Base-by-base conservation (phyloP, 2,329 filamentous ascomycete species). In the Aureobasidium sp. region DNA sequence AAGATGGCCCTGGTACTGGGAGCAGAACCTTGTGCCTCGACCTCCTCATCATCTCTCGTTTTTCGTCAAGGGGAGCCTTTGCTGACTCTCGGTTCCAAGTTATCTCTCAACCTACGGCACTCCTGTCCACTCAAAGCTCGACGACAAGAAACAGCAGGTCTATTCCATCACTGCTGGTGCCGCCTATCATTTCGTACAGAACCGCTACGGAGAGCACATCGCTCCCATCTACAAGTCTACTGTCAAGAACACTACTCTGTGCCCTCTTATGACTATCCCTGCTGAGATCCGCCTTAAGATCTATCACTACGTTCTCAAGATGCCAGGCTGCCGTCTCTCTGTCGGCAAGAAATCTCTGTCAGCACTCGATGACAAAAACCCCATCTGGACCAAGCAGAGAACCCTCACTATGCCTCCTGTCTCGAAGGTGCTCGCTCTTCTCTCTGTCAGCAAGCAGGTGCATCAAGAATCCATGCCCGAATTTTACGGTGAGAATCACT, bases 391-490 rank as follows among this genome's bases (percentile, higher is more conserved):
- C 6, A 4, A 16, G n/a, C 45, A 50, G 14, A 40, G 17, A 17
- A n/a, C 10, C 12, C 25, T 21, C 14, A 25, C 8, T 2, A 40
- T 51, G 35, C 48, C 48, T 6, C 25, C 17, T 3, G 4, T 32
- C 8, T 16, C 14, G 16, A 16, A 21, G 12, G 49, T 56, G 14
- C 39, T 57, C 10, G 48, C 58, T 10, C 19, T 61, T 5, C 55
- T 62, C n/a, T 40, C 41, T 6, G 56, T 58, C 17, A 59, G 54
- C 54, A 61, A 60, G 51, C 57, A 61, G 25, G 56, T 61, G 14
- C 51, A 53, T 29, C 37, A 47, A 6, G 59, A 62, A 29, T 57
- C 60, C 3, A 56, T 54, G 27, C 34, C 38, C 4, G 48, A 55
- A 1, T 57, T 61, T 32, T 62, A 60, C 35, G 24, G 37, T 12